Base-by-base conservation (phyloP, 164 flowering plant genomes). In the Santalum album region DNA sequence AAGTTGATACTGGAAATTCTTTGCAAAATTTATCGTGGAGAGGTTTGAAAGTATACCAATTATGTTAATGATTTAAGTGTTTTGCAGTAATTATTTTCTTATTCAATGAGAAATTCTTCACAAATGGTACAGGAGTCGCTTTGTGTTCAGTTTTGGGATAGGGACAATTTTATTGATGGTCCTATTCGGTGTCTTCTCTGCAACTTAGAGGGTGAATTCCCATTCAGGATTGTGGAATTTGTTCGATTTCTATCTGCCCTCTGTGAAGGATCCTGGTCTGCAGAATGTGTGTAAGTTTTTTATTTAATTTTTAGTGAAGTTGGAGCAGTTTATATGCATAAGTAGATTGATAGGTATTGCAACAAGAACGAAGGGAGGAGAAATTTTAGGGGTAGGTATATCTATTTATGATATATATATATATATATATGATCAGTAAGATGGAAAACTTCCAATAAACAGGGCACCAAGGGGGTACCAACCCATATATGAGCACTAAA, bases 121-220 rank as follows among this genome's bases (percentile, higher is more conserved):
- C 56, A 2, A 52, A 54, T 57, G 53, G 12, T 73, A 69, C 78
- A 92, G 98, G 98, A 88, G 70, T 80, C 95, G 39, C 98, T 91
- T 57, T 91, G 98, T 58, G 56, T 65, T 65, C 98, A 86, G 64
- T 91, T 91, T 57, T 91, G 98, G 96, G 98, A 91, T 56, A 83
- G 51, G 68, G 81, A 70, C 64, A 86, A 94, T 65, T 81, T 86
- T 65, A 60, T 84, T 66, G 98, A 91, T 74, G 92, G 95, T 45
- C 98, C 98, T 35, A 74, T 91, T 57, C 86, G 98, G 21, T 78
- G 83, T 65, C 83, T 91, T 63, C 89, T 91, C 46, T 75, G 67
- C 69, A 81, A 76, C 58, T 65, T 91, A 49, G 95, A 84, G 69
- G 78, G 79, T 50, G 98, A 88, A 65, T 91, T 91, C 55, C 98